Conservation (phyloP, 2,329 filamentous ascomycete species). For the Calycina herbarum region DNA sequence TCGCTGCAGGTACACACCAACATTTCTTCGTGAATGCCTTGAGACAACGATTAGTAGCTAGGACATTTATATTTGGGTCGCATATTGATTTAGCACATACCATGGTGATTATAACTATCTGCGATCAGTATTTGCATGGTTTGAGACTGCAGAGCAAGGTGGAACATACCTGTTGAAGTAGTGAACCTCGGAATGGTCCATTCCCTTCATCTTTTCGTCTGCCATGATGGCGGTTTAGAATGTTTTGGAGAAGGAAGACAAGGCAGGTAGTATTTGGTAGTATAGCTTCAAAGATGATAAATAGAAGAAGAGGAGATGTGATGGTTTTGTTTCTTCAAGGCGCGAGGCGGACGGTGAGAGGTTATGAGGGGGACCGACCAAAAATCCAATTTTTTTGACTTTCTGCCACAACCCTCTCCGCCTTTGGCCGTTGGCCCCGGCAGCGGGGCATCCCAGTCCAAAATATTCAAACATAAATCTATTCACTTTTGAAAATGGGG, state of each 20-base stretch:
- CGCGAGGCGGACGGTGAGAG: background rate
- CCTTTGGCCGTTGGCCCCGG: background rate
- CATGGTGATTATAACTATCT: slow-evolving; percentile 93
- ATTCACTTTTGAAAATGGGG: background rate
- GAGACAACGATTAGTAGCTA: slow-evolving; percentile 33
- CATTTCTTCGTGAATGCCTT: slow-evolving; percentile 97
- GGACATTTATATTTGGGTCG: slow-evolving; percentile 28
- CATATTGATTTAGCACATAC: slow-evolving; percentile 51
- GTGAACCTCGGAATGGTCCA: slow-evolving; percentile 77
- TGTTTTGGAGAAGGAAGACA: background rate
- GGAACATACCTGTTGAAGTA: slow-evolving; percentile 90
- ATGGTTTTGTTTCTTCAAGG: background rate
- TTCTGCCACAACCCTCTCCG: slow-evolving; percentile 3
- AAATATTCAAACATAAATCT: background rate
- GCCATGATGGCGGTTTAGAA: slow-evolving; percentile 41
- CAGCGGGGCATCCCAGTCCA: background rate
- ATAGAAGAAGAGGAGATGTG: background rate
- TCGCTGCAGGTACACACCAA: slow-evolving; percentile 63
- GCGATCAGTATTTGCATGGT: slow-evolving; percentile 11
- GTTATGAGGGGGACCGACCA: background rate
- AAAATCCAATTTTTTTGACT: slow-evolving; percentile 1
- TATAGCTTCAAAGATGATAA: background rate
- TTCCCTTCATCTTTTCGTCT: slow-evolving; percentile 50
- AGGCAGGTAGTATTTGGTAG: background rate
- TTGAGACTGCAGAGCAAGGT: background rate